A percentile compares a stretch with the other conserved stretches of the same genome.
Evolutionary conservation across 345 rosid species (phyloP).

Genomic region (Populus simonii): DNA sequence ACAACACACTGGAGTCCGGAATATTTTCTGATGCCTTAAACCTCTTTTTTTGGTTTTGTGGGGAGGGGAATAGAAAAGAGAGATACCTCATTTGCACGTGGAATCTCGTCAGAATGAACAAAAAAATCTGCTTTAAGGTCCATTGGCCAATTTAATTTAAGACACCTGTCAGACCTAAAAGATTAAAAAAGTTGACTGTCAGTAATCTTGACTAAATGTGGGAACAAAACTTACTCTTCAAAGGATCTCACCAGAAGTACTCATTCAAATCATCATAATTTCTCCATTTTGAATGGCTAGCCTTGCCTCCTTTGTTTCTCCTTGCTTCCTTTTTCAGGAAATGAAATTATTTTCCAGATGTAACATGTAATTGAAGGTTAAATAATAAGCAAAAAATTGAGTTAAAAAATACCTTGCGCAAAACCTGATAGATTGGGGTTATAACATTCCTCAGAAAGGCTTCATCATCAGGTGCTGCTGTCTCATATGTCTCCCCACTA

Average conservation of each 20-base stretch:
- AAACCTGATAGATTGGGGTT: constrained; percentile 69
- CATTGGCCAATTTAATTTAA: constrained; percentile 73
- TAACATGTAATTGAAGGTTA: background rate
- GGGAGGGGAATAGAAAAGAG: constrained; percentile 1
- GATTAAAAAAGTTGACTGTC: constrained; percentile 11
- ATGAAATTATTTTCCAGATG: constrained; percentile 21
- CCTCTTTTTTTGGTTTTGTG: too few relatives aligned
- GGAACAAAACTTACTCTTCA: constrained; percentile 12
- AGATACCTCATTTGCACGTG: constrained; percentile 39
- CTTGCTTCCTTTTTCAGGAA: constrained; percentile 63
- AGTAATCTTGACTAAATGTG: constrained; percentile 6
- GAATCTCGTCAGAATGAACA: constrained; percentile 48
- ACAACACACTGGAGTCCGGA: background rate
- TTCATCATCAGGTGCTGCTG: constrained; percentile 63
- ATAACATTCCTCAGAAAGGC: constrained; percentile 73
- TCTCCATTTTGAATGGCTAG: constrained; percentile 97
- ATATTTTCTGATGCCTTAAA: background rate
- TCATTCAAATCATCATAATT: constrained; percentile 97
- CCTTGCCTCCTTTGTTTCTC: constrained; percentile 78
- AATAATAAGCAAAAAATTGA: background rate
- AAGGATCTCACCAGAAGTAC: constrained; percentile 80
- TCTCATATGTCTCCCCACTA: constrained; percentile 48
- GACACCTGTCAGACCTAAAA: constrained; percentile 74
- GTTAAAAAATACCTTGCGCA: constrained; percentile 54
- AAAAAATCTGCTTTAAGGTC: constrained; percentile 63